phyloP scores from a whole-genome alignment of 2,329 filamentous ascomycete genomes.

The Aspergillus neotritici region DNA sequence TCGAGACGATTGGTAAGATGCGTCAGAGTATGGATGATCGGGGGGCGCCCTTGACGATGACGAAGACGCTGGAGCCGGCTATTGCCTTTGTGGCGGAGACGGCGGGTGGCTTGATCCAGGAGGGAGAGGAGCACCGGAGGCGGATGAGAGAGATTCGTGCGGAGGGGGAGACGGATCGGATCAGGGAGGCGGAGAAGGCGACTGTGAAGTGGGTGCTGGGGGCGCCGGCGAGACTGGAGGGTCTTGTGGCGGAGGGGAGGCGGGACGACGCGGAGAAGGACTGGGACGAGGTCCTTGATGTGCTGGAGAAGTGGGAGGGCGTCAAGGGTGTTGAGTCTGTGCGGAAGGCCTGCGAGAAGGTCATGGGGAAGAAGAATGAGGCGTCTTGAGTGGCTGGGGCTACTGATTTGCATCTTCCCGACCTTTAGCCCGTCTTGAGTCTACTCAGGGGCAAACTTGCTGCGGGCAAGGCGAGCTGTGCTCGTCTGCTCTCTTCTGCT shows the following conservation, averaged over 20 bases:
- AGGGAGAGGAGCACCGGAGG: conserved; percentile 33
- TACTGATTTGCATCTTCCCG: conserved; percentile 1
- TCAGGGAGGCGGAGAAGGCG: conserved; percentile 30
- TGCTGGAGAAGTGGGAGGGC: conserved; percentile 40
- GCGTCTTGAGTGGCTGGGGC: conserved; percentile 19
- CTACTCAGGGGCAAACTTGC: no score
- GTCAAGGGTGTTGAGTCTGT: conserved; percentile 42
- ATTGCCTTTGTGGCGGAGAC: conserved; percentile 43
- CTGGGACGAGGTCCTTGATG: conserved; percentile 36
- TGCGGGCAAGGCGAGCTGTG: no score
- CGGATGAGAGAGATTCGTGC: conserved; percentile 24
- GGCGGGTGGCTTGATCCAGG: conserved; percentile 34
- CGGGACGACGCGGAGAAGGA: conserved; percentile 38
- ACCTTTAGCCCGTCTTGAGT: no score
- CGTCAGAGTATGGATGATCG: conserved; percentile 44
- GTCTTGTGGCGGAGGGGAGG: conserved; percentile 34
- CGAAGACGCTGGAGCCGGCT: conserved; percentile 39
- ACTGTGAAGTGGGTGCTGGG: conserved; percentile 44
- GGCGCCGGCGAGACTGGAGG: conserved; percentile 35
- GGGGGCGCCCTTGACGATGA: conserved; percentile 41
- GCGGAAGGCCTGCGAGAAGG: conserved; percentile 33
- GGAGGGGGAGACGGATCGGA: conserved; percentile 10
- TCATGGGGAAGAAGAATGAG: conserved; percentile 26
- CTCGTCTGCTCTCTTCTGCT: no score
- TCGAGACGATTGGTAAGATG: conserved; percentile 83